Percentiles rank a stretch among this genome's conserved stretches.
These are phyloP conservation scores for Nigrospora oryzae DNA, from an alignment of 2,329 filamentous ascomycete genomes.

Conservation along the genomic window DNA sequence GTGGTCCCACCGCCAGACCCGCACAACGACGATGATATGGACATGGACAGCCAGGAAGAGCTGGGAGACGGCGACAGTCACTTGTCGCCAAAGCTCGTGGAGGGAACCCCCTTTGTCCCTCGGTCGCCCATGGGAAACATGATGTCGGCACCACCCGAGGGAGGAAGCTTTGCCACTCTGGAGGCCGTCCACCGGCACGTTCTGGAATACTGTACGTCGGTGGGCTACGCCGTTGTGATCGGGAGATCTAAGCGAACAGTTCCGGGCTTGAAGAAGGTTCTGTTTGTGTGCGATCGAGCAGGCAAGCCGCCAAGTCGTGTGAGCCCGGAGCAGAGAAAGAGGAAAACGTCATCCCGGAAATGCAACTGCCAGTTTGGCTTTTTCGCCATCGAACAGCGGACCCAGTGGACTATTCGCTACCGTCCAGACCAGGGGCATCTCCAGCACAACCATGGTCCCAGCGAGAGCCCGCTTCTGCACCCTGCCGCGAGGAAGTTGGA, in stretches of 20 bases:
- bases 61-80: constrained; percentile 33
- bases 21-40: constrained; percentile 40
- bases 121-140: constrained; percentile 46
- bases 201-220: constrained; percentile 56
- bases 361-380: constrained; percentile 64
- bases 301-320: constrained; percentile 54
- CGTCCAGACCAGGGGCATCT: constrained; percentile 50
- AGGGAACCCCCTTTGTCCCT: constrained; percentile 41
- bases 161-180: constrained; percentile 54
- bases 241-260: constrained; percentile 61
- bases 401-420: constrained; percentile 59
- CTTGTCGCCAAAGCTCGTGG: constrained; percentile 38
- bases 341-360: constrained; percentile 60
- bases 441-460: constrained; percentile 56
- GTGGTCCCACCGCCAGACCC: constrained; percentile 24
- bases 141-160: constrained; percentile 57
- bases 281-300: constrained; percentile 59
- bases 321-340: constrained; percentile 55
- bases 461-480: constrained; percentile 58
- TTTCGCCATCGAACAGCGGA: constrained; percentile 59
- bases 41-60: constrained; percentile 41
- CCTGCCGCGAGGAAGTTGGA: constrained; percentile 58
- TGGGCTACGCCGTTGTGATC: constrained; percentile 61
- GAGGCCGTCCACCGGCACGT: constrained; percentile 58
- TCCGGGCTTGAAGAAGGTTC: constrained; percentile 57